Conservation (phyloP, 257 asterid species). For the Solanum dulcamara region DNA sequence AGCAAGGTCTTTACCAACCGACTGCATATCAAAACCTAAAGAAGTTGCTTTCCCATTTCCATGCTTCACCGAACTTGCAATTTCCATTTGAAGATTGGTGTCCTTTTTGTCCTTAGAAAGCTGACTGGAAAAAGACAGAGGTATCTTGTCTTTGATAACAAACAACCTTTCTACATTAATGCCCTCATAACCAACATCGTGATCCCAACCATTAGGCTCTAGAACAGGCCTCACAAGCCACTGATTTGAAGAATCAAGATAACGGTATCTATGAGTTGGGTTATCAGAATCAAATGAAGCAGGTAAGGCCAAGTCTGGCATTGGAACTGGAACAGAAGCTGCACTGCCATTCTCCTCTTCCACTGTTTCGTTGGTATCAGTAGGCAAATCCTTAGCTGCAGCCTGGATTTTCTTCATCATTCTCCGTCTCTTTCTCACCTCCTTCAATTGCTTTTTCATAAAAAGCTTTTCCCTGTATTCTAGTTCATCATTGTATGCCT, state of each 20-base stretch:
- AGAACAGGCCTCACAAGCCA: constrained; percentile 96
- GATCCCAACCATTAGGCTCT: constrained; percentile 97
- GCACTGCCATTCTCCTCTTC: constrained; percentile 62
- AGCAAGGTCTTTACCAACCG: constrained; percentile 79
- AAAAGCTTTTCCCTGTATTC: constrained; percentile 86
- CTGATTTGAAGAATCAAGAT: constrained; percentile 76
- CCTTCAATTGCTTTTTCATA: constrained; percentile 84
- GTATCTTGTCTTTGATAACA: constrained; percentile 57
- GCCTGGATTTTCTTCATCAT: constrained; percentile 73
- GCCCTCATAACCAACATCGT: constrained; percentile 93
- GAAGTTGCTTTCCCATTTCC: constrained; percentile 78
- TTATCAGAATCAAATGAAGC: constrained; percentile 94
- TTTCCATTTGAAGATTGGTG: constrained; percentile 79
- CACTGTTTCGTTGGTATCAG: constrained; percentile 38
- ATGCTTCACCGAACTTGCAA: constrained; percentile 78
- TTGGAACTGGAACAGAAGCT: constrained; percentile 80
- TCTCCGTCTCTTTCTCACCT: constrained; percentile 65
- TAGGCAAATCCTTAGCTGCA: constrained; percentile 40
- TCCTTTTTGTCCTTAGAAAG: constrained; percentile 89
- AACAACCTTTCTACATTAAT: constrained; percentile 76
- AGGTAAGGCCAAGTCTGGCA: constrained; percentile 81
- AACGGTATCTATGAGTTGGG: constrained; percentile 85
- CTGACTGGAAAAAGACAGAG: constrained; percentile 78
- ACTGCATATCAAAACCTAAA: constrained; percentile 81
- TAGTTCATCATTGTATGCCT: constrained; percentile 75